phyloP scores from a whole-genome alignment of 192 early-diverging fungal species.

The Coemansia aciculifera region DNA sequence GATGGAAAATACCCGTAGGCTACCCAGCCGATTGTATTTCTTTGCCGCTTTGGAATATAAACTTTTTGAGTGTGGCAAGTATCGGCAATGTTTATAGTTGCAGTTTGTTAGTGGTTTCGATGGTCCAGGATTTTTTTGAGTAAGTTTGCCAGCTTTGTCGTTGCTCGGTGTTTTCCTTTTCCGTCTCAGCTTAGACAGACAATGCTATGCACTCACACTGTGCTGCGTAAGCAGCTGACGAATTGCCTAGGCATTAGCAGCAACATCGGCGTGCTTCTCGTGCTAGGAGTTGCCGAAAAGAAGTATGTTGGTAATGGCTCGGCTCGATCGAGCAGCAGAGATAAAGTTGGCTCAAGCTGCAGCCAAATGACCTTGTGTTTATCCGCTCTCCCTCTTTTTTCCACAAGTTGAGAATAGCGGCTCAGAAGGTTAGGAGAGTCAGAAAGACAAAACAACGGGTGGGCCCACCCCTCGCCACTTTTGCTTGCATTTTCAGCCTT shows the following conservation, averaged over 20 bases:
- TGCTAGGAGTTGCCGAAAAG: neutral
- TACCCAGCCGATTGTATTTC: neutral
- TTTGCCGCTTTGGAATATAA: conserved; percentile 1
- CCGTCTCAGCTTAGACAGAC: neutral
- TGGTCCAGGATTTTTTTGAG: neutral
- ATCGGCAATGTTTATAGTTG: neutral
- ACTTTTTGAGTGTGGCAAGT: conserved; percentile 5
- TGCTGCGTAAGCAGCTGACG: neutral
- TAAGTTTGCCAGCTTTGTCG: neutral
- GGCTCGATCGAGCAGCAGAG: neutral
- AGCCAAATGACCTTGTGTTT: conserved; percentile 1
- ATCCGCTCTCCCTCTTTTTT: neutral
- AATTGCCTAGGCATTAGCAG: neutral
- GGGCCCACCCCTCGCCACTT: conserved; percentile 2
- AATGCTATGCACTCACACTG: neutral
- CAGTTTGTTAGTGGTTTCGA: neutral
- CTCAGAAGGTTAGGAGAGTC: neutral
- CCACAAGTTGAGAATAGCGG: neutral
- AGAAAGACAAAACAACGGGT: neutral
- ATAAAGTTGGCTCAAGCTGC: neutral
- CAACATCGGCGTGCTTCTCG: neutral
- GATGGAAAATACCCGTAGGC: neutral
- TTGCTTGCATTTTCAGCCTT: neutral
- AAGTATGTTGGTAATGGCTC: neutral
- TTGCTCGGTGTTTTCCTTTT: neutral